Conservation (phyloP, 83 land plant species). For the Larix sibirica region DNA sequence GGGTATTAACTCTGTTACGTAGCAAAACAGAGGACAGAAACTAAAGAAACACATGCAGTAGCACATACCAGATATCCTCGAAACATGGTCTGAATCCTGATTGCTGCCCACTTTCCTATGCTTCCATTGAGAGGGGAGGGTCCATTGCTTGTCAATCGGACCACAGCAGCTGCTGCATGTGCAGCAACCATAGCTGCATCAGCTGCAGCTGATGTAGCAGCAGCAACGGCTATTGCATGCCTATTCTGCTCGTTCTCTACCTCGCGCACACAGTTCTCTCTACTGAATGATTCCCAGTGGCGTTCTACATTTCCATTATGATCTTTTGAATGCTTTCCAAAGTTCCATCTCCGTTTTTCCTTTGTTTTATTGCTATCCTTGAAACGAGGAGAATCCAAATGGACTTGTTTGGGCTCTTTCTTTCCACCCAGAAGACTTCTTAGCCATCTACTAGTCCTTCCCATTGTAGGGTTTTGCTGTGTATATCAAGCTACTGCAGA, state of each 20-base stretch:
- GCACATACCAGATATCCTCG: conserved; percentile 73
- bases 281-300: neutral
- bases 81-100: conserved; percentile 71
- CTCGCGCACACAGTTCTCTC: neutral
- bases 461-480: neutral
- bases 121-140: neutral
- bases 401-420: conserved; percentile 6
- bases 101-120: conserved; percentile 52
- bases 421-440: conserved; percentile 14
- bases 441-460: conserved; percentile 11
- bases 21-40: neutral
- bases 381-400: neutral
- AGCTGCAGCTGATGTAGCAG: conserved; percentile 72
- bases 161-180: conserved; percentile 48
- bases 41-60: neutral
- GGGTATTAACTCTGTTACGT: too few species aligned
- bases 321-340: conserved; percentile 24
- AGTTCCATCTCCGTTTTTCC: conserved; percentile 51
- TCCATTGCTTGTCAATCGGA: conserved; percentile 39
- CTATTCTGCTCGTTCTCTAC: conserved; percentile 45
- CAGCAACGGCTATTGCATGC: conserved; percentile 79
- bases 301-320: conserved; percentile 14
- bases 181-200: conserved; percentile 86
- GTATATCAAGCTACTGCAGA: neutral
- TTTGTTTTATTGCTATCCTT: neutral